Base-by-base conservation (phyloP, 73 alveolate genomes). In the Paraurostyla sp. region DNA sequence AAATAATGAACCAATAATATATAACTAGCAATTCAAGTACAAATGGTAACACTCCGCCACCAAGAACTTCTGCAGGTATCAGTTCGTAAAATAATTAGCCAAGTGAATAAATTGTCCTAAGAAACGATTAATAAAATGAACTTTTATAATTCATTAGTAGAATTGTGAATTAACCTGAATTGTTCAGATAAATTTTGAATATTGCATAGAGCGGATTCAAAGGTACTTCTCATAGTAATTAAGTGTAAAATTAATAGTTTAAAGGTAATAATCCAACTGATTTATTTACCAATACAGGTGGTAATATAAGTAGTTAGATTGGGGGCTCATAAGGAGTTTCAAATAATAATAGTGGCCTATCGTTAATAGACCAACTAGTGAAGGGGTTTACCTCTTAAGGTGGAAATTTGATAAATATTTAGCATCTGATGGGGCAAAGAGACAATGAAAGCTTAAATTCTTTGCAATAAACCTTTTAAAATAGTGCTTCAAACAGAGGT, bases 161-260 rank as follows among this genome's bases (percentile, higher is more conserved):
- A 73, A 16, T 73, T 13, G 27, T 73, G 32, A 50, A 73, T 45
- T 20, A 73, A 16, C 87, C 87, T 27, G 71, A 57, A 9, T 49
- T 73, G 29, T 25, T 73, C 7, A 73, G 42, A 7, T 48, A 73
- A 73, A 40, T 50, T 23, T 43, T 50, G 11, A 30, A 40, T 30
- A 45, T 48, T 18, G 41, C 87, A 1, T 36, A 48, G 42, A 29
- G 56, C 13, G 71, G 56, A 11, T 73, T 45, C 20, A 73, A 45
- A 45, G 51, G 71, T 1, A 50, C 69, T 11, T 11, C 23, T 65
- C 42, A 65, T 38, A 36, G 41, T 38, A 65, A 65, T 40, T 16
- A 13, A 30, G 13, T 6, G 3, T n/a, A 73, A 43, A 2, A 30
- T 50, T 43, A 35, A 36, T 30, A 36, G 63, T 11, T 40, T 11